phyloP scores from a whole-genome alignment of 2,329 filamentous ascomycete genomes.

The Exophiala aquamarina region DNA sequence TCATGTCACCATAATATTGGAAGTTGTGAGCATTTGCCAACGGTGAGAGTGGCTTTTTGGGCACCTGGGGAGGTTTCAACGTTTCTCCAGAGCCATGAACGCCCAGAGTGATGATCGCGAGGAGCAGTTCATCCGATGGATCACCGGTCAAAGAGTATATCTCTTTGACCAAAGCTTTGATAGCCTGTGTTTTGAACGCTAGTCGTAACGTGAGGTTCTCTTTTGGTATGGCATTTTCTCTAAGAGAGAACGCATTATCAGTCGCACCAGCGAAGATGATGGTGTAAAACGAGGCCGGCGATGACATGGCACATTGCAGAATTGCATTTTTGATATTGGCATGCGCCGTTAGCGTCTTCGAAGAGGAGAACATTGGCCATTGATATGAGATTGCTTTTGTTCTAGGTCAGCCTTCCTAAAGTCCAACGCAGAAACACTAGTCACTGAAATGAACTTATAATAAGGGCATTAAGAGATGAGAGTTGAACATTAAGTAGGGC shows the following conservation, averaged over 20 bases:
- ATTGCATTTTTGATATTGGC: conserved; percentile 14
- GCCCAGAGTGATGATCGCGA: conserved; percentile 14
- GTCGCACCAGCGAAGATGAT: conserved; percentile 13
- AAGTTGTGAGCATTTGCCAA: conserved; percentile 12
- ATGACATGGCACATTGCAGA: conserved; percentile 12
- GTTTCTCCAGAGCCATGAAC: conserved; percentile 14
- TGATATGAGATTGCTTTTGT: conserved; percentile 6
- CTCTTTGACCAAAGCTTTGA: conserved; percentile 9
- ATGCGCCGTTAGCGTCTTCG: background rate
- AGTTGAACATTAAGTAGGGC: background rate
- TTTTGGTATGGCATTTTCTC: conserved; percentile 3
- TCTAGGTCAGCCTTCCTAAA: conserved; percentile 1
- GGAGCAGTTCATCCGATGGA: conserved; percentile 9
- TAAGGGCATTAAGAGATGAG: background rate
- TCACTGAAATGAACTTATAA: conserved; percentile 1
- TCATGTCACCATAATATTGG: conserved; percentile 13
- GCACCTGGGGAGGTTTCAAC: conserved; percentile 3
- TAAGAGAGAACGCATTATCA: conserved; percentile 12
- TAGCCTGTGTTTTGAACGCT: conserved; percentile 12
- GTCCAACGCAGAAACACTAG: too few relatives aligned
- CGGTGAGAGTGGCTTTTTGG: conserved; percentile 3
- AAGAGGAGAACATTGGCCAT: conserved; percentile 15
- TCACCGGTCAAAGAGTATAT: conserved; percentile 6
- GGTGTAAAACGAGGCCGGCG: conserved; percentile 9
- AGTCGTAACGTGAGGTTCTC: conserved; percentile 12